Evolutionary conservation across 768 basidiomycete genomes (phyloP).

Genomic region (Gloeophyllum trabeum): DNA sequence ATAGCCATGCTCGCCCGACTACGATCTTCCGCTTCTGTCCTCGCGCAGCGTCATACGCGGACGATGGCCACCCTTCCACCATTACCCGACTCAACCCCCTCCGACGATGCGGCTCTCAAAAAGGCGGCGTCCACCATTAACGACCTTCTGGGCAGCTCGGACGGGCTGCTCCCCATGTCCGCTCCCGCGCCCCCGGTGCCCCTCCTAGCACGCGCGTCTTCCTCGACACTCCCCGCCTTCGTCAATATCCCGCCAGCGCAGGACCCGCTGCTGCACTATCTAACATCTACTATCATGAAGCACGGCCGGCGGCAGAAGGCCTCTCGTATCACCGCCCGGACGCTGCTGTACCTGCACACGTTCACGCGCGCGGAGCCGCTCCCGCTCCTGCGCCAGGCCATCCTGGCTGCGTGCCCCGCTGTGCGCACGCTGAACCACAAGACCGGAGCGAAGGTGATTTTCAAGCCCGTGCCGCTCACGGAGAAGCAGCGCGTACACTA

Average conservation of each 20-base stretch:
- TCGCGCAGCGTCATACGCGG: too few relatives aligned
- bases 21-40: too few relatives aligned
- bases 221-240: slow-evolving; percentile 7
- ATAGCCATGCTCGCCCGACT: too few relatives aligned
- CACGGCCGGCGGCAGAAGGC: slow-evolving; percentile 60
- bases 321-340: slow-evolving; percentile 40
- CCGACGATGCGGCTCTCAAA: too few relatives aligned
- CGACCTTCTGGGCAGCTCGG: too few relatives aligned
- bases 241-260: slow-evolving; percentile 57
- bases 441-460: slow-evolving; percentile 51
- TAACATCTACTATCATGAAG: slow-evolving; percentile 49
- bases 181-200: too few relatives aligned
- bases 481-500: slow-evolving; percentile 70
- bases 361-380: slow-evolving; percentile 71
- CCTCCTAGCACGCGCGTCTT: too few relatives aligned
- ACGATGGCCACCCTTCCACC: too few relatives aligned
- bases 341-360: slow-evolving; percentile 61
- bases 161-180: too few relatives aligned
- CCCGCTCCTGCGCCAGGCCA: slow-evolving; percentile 67
- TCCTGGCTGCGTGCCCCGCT: slow-evolving; percentile 58
- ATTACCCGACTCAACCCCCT: too few relatives aligned
- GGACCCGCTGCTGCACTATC: slow-evolving; percentile 63
- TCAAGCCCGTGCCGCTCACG: slow-evolving; percentile 59
- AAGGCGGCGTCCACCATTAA: too few relatives aligned
- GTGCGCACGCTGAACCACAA: slow-evolving; percentile 50